phyloP scores from a whole-genome alignment of 768 basidiomycete species.

The Boletales sp. region DNA sequence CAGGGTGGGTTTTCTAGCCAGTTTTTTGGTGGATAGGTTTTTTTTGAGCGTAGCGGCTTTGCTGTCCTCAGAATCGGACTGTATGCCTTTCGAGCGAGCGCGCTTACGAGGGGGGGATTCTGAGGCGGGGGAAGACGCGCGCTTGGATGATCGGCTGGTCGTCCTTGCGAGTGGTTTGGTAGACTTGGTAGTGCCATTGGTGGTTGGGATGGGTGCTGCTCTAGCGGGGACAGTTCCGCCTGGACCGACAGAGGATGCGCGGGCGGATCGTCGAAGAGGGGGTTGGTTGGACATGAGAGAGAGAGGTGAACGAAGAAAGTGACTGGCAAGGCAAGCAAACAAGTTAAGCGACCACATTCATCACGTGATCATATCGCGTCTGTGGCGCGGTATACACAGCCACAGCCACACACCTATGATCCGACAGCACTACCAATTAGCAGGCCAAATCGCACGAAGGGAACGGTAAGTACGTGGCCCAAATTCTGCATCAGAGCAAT shows the following conservation, averaged over 20 bases:
- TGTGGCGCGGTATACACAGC: conserved; percentile 21
- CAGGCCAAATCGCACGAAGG: conserved; percentile 1
- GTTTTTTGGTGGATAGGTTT: conserved; percentile 22
- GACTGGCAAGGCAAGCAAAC: too few species aligned
- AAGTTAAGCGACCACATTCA: too few species aligned
- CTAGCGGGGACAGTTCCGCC: conserved; percentile 22
- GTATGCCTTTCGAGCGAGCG: conserved; percentile 32
- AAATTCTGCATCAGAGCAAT: too few species aligned
- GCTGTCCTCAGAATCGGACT: conserved; percentile 43
- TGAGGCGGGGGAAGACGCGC: conserved; percentile 46
- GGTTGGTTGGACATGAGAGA: conserved; percentile 27
- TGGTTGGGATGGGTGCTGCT: conserved; percentile 30
- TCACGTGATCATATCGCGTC: conserved; percentile 27
- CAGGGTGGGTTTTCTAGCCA: conserved; percentile 28
- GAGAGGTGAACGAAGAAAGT: too few species aligned
- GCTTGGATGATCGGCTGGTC: conserved; percentile 37
- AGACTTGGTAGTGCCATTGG: conserved; percentile 26
- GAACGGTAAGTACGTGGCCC: conserved; percentile 1
- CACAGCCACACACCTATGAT: conserved; percentile 11
- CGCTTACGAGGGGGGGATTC: conserved; percentile 49
- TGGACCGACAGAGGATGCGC: conserved; percentile 47
- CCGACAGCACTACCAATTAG: conserved; percentile 9
- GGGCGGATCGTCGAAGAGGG: conserved; percentile 50
- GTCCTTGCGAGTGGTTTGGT: conserved; percentile 27
- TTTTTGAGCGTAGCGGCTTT: conserved; percentile 26